Conservation (phyloP, 495 filamentous ascomycete genomes). For the Tuber calosporum region DNA sequence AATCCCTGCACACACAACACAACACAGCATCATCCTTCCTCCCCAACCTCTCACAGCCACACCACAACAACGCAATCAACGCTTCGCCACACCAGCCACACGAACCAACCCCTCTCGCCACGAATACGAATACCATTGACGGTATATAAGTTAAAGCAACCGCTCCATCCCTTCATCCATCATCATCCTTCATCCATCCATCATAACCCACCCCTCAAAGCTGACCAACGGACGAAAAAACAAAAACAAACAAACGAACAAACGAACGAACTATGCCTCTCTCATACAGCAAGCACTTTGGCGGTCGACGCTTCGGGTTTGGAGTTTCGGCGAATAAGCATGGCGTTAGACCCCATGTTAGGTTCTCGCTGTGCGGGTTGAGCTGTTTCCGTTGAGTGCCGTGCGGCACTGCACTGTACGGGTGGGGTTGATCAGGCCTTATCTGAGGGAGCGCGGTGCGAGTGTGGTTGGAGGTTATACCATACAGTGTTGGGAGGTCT, state of each 20-base stretch:
- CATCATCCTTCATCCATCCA: no score
- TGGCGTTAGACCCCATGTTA: constrained; percentile 34
- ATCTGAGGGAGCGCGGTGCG: no score
- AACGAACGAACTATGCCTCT: constrained; percentile 30
- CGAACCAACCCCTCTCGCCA: no score
- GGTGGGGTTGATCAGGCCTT: no score
- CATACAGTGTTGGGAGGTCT: no score
- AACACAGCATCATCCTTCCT: no score
- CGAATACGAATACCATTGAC: no score
- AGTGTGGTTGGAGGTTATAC: background rate
- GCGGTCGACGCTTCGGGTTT: constrained; percentile 32
- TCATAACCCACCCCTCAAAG: background rate
- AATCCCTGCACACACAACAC: no score
- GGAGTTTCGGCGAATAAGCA: constrained; percentile 36
- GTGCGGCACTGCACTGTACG: no score
- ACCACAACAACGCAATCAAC: background rate
- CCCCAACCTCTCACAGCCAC: background rate
- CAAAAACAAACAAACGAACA: constrained; percentile 3
- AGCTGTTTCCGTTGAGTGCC: constrained; percentile 38
- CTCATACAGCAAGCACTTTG: constrained; percentile 30
- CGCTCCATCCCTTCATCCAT: no score
- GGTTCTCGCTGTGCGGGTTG: constrained; percentile 36
- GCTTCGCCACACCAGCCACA: background rate
- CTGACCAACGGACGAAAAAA: background rate
- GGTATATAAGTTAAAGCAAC: background rate